These are phyloP conservation scores for Plasmodium vinckei DNA, from an alignment of 169 alveolate genomes.

Conservation along the genomic window DNA sequence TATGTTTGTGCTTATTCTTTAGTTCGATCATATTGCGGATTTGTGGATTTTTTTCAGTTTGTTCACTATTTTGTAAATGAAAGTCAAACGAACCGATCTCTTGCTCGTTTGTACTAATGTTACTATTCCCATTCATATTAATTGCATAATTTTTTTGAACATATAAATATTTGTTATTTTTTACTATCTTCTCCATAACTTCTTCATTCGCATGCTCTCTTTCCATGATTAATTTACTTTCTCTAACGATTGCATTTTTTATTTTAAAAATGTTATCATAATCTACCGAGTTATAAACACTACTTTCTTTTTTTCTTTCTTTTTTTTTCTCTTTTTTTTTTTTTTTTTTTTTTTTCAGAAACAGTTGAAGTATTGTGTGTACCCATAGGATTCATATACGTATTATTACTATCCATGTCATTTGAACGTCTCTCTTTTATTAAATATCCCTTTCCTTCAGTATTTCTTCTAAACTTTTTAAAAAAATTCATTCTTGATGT, in stretches of 20 bases:
- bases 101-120: too few relatives aligned
- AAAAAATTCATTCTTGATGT: conserved; percentile 38
- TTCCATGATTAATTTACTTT: not conserved
- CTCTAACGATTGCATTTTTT: not conserved
- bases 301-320: not conserved
- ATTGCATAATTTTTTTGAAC: not conserved
- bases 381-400: too few relatives aligned
- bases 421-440: too few relatives aligned
- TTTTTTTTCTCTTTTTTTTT: conserved; percentile 1
- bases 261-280: conserved; percentile 36
- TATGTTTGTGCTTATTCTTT: not conserved
- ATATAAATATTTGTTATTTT: too few relatives aligned
- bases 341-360: not conserved
- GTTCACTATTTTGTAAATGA: too few relatives aligned
- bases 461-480: conserved; percentile 25
- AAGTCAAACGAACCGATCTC: too few relatives aligned
- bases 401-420: too few relatives aligned
- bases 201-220: not conserved
- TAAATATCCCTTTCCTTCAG: not conserved
- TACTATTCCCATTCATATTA: not conserved
- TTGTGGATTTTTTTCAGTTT: too few relatives aligned
- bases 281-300: not conserved
- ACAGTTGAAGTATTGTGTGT: too few relatives aligned
- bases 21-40: too few relatives aligned
- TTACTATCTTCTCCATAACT: not conserved